A percentile compares a stretch with the other conserved stretches of the same genome.
Evolutionary conservation across 139 green algal species (phyloP).

Genomic region (Chlamydomonas sp.): DNA sequence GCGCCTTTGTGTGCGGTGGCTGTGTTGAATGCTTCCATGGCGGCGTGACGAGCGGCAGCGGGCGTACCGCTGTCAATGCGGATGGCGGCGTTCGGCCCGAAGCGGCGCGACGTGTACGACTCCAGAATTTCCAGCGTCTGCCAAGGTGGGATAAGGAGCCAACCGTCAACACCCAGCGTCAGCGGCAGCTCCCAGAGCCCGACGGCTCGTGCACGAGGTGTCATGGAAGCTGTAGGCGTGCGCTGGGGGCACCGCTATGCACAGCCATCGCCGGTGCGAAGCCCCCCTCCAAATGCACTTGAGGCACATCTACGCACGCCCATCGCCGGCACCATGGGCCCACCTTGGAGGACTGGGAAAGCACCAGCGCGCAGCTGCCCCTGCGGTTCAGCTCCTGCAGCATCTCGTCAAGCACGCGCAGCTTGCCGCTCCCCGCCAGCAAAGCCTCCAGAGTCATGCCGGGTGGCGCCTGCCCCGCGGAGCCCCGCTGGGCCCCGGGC

Average conservation of each 20-base stretch:
- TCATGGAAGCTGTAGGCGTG: too few relatives aligned
- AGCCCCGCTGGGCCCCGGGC: not conserved
- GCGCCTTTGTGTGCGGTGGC: not conserved
- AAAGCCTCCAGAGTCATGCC: slow-evolving; percentile 33
- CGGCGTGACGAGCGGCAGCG: slow-evolving; percentile 51
- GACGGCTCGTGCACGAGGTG: too few relatives aligned
- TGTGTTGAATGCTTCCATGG: slow-evolving; percentile 67
- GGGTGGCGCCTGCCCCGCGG: not conserved
- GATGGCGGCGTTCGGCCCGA: slow-evolving; percentile 46
- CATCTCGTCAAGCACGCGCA: slow-evolving; percentile 72
- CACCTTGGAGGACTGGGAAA: slow-evolving; percentile 63
- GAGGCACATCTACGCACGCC: too few relatives aligned
- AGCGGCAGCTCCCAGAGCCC: too few relatives aligned
- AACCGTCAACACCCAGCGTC: not conserved
- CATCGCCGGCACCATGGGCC: not conserved
- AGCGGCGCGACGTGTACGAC: slow-evolving; percentile 44
- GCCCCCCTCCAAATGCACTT: too few relatives aligned
- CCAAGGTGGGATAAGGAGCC: not conserved
- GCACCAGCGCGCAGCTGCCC: slow-evolving; percentile 66
- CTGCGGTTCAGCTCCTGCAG: slow-evolving; percentile 51
- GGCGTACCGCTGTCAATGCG: slow-evolving; percentile 64
- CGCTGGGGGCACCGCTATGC: too few relatives aligned
- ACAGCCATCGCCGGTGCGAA: too few relatives aligned
- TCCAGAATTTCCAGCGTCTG: slow-evolving; percentile 69
- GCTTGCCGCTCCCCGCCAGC: slow-evolving; percentile 69